These are phyloP conservation scores for Alternaria tenuissima DNA, from an alignment of 2,329 filamentous ascomycete genomes.

Conservation along the genomic window DNA sequence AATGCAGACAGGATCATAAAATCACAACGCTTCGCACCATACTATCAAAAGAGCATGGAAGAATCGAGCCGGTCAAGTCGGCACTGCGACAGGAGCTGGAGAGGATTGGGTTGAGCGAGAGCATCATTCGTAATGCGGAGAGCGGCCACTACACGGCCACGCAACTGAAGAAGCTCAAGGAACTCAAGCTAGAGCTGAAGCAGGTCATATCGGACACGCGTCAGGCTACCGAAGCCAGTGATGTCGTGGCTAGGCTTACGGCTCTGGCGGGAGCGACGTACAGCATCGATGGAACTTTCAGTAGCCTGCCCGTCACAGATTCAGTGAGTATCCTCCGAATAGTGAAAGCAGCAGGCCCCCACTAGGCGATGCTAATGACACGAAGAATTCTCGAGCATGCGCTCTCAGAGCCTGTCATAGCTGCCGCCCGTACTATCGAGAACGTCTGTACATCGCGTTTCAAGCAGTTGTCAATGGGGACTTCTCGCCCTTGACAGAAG, in stretches of 20 bases:
- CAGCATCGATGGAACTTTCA: conserved; percentile 32
- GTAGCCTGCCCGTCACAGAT: conserved; percentile 21
- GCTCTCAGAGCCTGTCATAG: conserved; percentile 57
- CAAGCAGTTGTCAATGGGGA: conserved; percentile 52
- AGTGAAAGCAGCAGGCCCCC: not conserved
- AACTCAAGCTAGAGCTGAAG: conserved; percentile 42
- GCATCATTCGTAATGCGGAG: conserved; percentile 46
- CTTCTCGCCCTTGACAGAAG: conserved; percentile 41
- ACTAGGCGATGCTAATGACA: conserved; percentile 7
- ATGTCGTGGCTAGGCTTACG: conserved; percentile 25
- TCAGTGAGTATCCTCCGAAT: conserved; percentile 18
- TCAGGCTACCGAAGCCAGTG: conserved; percentile 29
- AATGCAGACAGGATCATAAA: conserved; percentile 69
- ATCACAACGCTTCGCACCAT: conserved; percentile 16
- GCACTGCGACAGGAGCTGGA: conserved; percentile 39
- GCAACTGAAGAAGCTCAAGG: conserved; percentile 44
- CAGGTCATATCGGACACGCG: conserved; percentile 36
- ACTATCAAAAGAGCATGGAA: conserved; percentile 2
- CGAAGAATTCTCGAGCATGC: conserved; percentile 42
- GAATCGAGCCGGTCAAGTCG: conserved; percentile 18
- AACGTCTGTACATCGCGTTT: conserved; percentile 57
- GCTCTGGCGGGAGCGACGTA: conserved; percentile 17
- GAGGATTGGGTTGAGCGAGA: conserved; percentile 41
- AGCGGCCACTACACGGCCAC: conserved; percentile 42
- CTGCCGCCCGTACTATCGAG: conserved; percentile 61